A percentile compares a stretch with the other conserved stretches of the same genome.
Evolutionary conservation across 108 stramenopile genomes (phyloP).

Genomic region (Cylindrotheca fusiformis): DNA sequence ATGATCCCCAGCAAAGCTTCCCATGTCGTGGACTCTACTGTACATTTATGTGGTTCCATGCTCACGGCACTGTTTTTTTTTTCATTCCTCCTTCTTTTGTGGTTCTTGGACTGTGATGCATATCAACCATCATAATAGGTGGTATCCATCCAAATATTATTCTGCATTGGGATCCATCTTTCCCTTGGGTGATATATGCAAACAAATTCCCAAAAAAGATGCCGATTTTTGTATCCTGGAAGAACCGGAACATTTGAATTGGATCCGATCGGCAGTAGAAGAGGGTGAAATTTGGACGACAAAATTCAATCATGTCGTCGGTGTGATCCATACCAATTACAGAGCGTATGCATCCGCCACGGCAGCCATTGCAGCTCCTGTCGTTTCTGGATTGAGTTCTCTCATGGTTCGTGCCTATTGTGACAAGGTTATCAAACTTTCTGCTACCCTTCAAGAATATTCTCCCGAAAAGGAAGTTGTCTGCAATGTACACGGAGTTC

Average conservation of each 20-base stretch:
- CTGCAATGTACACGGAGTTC: conserved; percentile 93
- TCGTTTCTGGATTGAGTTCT: conserved; percentile 59
- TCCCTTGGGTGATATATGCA: conserved; percentile 77
- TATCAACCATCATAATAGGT: too few species aligned
- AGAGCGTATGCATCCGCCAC: conserved; percentile 72
- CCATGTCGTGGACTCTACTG: too few species aligned
- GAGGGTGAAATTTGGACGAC: conserved; percentile 56
- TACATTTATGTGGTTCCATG: too few species aligned
- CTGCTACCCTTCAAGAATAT: conserved; percentile 60
- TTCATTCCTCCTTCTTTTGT: too few species aligned
- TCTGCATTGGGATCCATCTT: conserved; percentile 77
- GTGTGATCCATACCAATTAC: conserved; percentile 95
- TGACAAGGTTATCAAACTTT: conserved; percentile 81
- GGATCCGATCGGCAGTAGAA: conserved; percentile 54
- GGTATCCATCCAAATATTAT: conserved; percentile 75
- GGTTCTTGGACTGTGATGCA: too few species aligned
- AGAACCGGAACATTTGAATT: conserved; percentile 96
- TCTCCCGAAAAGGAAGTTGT: conserved; percentile 76
- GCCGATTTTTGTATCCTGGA: conserved; percentile 91
- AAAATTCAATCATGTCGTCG: conserved; percentile 90
- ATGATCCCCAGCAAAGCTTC: too few species aligned
- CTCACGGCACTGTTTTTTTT: too few species aligned
- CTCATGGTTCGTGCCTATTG: conserved; percentile 82
- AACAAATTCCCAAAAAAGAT: conserved; percentile 68
- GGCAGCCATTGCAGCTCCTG: conserved; percentile 68